A percentile compares a stretch with the other conserved stretches of the same genome.
phyloP scores from a whole-genome alignment of 2,329 filamentous ascomycete species.

The Tolypocladium sp. region DNA sequence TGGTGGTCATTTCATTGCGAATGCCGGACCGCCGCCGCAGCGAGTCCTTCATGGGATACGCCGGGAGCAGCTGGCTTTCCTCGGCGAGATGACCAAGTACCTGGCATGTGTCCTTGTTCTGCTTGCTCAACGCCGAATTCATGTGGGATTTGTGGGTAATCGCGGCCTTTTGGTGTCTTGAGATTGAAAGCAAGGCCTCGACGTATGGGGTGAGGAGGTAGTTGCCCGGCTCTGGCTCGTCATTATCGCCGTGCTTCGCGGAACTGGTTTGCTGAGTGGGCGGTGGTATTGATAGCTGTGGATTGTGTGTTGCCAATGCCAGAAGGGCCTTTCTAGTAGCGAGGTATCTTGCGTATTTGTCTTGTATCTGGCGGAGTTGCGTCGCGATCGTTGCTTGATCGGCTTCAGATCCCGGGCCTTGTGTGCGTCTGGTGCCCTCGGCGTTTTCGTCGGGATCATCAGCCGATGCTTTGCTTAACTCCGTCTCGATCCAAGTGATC shows the following conservation, averaged over 20 bases:
- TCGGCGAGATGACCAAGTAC: constrained; percentile 45
- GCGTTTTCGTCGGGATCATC: constrained; percentile 23
- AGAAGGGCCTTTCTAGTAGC: constrained; percentile 39
- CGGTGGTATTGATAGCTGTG: constrained; percentile 16
- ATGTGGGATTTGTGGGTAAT: constrained; percentile 52
- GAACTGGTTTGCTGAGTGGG: constrained; percentile 7
- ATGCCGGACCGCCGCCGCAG: constrained; percentile 28
- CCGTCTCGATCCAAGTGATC: constrained; percentile 57
- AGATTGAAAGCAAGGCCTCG: constrained; percentile 39
- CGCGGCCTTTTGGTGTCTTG: constrained; percentile 46
- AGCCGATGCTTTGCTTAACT: constrained; percentile 43
- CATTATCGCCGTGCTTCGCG: constrained; percentile 6
- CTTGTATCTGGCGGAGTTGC: constrained; percentile 37
- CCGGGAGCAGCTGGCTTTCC: constrained; percentile 52
- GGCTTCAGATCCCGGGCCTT: constrained; percentile 7
- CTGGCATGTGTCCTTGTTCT: constrained; percentile 41
- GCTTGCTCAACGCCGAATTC: constrained; percentile 37
- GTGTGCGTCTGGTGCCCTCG: constrained; percentile 12
- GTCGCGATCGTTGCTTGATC: constrained; percentile 22
- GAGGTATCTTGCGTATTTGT: constrained; percentile 46
- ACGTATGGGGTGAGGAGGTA: constrained; percentile 49
- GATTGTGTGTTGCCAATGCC: constrained; percentile 23
- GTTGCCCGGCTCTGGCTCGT: constrained; percentile 13
- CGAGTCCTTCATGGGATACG: constrained; percentile 33
- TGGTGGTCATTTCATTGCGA: constrained; percentile 29